Base-by-base conservation (phyloP, 2,329 filamentous ascomycete species). In the Leptographium galeiforme region DNA sequence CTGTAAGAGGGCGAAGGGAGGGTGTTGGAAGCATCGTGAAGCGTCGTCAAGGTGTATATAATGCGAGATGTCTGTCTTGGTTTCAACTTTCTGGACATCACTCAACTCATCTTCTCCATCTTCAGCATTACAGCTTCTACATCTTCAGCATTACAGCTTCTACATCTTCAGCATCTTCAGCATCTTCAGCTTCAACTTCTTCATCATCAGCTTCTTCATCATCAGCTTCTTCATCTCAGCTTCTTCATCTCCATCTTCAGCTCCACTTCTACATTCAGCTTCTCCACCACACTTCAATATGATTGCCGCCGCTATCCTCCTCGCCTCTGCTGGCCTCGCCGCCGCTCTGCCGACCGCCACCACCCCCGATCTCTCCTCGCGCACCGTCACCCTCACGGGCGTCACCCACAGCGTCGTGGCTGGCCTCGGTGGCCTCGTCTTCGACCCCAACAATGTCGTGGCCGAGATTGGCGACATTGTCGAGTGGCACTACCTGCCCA, bases 401-500 rank as follows among this genome's bases (percentile, higher is more conserved):
- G 65, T 69, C 30, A 75, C 72, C 1, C 70, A 74, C 68, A 67
- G 67, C 2, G 69, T 75, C 46, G 66, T 70, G n/a, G 72, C 69
- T 51, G 72, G 72, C 54, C 67, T 65, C 6, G 67, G 64, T 32
- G 70, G 70, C 46, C 68, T 79, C 36, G 62, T 61, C 49, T 81
- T 79, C 63, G 67, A 71, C 49, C 78, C 78, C 1, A 67, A 72
- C 56, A 72, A 70, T 57, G 65, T 78, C 43, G 69, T 68, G 3
- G 77, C 76, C 18, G 63, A 66, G 12, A 54, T 70, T 8, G 77
- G 76, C 55, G 74, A 77, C 56, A 57, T 74, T 5, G 62, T 81
- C 54, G 75, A 79, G 66, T 81, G 73, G 67, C 72, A 75, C 61
- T 80, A 74, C 68, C 72, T 71, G 57, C 70, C 76, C 10, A 61